These are phyloP conservation scores for Lactifluus pinguis DNA, from an alignment of 768 basidiomycete species.

Conservation along the genomic window DNA sequence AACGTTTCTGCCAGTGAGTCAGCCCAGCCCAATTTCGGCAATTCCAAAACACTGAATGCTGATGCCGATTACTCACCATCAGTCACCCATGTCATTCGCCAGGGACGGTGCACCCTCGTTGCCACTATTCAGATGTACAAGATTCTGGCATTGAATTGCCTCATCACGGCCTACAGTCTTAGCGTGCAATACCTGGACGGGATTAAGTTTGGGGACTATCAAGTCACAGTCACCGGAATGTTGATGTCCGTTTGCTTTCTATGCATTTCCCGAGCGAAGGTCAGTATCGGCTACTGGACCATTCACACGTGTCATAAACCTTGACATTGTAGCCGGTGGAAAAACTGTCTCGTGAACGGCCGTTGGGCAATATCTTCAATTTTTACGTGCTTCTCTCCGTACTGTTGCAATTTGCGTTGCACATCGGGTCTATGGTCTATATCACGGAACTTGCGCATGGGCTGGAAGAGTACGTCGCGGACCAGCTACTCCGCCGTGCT, in stretches of 20 bases:
- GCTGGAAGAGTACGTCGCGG: slow-evolving; percentile 60
- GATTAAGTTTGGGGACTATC: slow-evolving; percentile 99
- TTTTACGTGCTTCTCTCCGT: slow-evolving; percentile 91
- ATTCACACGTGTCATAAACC: neutral
- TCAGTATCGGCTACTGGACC: slow-evolving; percentile 28
- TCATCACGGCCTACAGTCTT: slow-evolving; percentile 97
- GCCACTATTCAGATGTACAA: slow-evolving; percentile 99
- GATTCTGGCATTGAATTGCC: slow-evolving; percentile 92
- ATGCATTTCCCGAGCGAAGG: slow-evolving; percentile 96
- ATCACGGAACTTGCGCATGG: slow-evolving; percentile 80
- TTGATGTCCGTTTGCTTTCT: slow-evolving; percentile 98
- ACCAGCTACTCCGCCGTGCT: neutral
- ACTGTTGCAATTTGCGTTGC: slow-evolving; percentile 85
- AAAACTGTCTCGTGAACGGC: slow-evolving; percentile 87
- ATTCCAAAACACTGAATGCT: neutral
- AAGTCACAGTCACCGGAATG: slow-evolving; percentile 93
- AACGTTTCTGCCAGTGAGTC: slow-evolving; percentile 91
- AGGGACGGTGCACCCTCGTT: slow-evolving; percentile 96
- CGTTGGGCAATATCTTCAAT: slow-evolving; percentile 94
- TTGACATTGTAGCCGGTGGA: slow-evolving; percentile 70
- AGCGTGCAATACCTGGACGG: slow-evolving; percentile 97
- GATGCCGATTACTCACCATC: neutral
- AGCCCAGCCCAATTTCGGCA: neutral
- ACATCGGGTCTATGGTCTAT: slow-evolving; percentile 84
- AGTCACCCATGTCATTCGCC: slow-evolving; percentile 97